A percentile compares a stretch with the other conserved stretches of the same genome.
phyloP scores from a whole-genome alignment of 148 eudicot species.

The Chenopodium suecicum region DNA sequence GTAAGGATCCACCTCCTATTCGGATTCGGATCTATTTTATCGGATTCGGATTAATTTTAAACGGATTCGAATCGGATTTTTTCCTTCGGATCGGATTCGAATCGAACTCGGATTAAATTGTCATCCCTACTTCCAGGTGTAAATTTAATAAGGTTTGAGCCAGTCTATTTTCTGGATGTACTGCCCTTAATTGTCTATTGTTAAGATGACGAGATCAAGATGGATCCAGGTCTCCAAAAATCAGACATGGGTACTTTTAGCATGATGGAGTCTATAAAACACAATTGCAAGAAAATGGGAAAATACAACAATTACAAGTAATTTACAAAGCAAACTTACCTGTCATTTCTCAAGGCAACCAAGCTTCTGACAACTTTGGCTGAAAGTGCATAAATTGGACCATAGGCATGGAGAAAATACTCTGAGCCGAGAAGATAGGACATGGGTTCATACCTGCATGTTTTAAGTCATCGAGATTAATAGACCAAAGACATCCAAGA shows the following conservation, averaged over 20 bases:
- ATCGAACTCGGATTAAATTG: too few species aligned
- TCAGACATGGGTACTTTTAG: neutral
- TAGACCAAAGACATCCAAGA: neutral
- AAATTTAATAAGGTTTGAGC: too few species aligned
- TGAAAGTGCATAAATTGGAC: conserved; percentile 92
- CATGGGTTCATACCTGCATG: conserved; percentile 90
- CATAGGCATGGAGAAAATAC: conserved; percentile 96
- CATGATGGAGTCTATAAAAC: neutral
- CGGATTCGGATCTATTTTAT: too few species aligned
- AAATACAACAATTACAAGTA: neutral
- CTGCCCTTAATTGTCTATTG: neutral
- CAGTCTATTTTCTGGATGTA: neutral
- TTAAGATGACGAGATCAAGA: neutral
- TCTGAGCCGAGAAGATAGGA: conserved; percentile 78
- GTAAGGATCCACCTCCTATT: too few species aligned
- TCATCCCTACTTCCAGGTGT: neutral
- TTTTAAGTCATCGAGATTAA: conserved; percentile 15
- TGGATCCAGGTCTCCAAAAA: neutral
- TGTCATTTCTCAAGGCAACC: conserved; percentile 79
- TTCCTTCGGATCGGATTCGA: too few species aligned
- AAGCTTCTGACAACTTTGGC: conserved; percentile 88
- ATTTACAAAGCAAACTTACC: conserved; percentile 44
- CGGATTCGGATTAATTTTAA: too few species aligned
- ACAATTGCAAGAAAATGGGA: neutral
- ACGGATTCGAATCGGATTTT: too few species aligned